Evolutionary conservation across 2,329 filamentous ascomycete species (phyloP), one percentile per base, ranked within the genome.

Genomic region (Pseudodiploospora longispora): DNA sequence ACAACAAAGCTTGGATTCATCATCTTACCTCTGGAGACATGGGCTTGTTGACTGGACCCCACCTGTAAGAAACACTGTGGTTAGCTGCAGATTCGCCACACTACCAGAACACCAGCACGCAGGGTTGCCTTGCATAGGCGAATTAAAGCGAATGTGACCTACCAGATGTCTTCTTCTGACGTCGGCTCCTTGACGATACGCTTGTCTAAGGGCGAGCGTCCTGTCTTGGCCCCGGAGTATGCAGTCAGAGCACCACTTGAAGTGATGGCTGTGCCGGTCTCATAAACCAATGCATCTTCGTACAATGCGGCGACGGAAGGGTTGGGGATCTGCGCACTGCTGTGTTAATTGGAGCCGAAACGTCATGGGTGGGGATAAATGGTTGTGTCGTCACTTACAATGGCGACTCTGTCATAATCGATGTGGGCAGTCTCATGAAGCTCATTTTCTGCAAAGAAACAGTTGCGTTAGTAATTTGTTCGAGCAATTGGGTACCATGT

Each of bases 41-140:
- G 64, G 91, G 87, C 81, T 97, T 97, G 79, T 98, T 98, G 57
- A 98, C 93, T 45, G 93, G 91, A 61, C 93, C 93, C 93, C 93
- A 97, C 71, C 72, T 75, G 47, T 49, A 43, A 51, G 40, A 36
- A 19, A 19, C 19, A 19, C 19, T 27, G 34, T 12, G 50, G 59
- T 65, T 57, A 67, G 58, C 51, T 43, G 40, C 49, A 47, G 47
- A 43, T 34, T 42, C 40, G n/a, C 32, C 37, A 47, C 30, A 6
- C 6, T 27, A 10, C 27, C 27, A 7, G 12, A 28, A 6, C 27
- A 27, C 34, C n/a, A 36, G 34, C 12, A 35, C 30, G 30, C 28
- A 37, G 30, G 30, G 29, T 28, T 29, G 34, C 28, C 30, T 30
- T 42, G 43, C 36, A 42, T 36, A 46, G 44, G 36, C 36, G 36